These are phyloP conservation scores for Magnolia kwangsiensis DNA, from an alignment of 164 flowering plant species.

Conservation along the genomic window DNA sequence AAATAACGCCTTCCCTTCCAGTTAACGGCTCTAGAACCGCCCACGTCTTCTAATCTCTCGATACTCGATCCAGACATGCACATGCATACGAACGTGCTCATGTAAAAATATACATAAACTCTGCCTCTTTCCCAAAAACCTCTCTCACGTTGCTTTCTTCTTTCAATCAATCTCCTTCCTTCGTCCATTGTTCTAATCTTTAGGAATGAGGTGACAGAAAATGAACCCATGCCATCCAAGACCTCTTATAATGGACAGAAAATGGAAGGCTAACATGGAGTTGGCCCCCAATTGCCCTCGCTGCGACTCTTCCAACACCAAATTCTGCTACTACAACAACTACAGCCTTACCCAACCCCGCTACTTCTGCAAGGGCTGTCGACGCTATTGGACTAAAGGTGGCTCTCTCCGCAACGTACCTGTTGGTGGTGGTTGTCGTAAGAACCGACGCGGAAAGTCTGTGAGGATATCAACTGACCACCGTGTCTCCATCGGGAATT, in stretches of 20 bases:
- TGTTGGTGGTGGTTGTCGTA: slow-evolving; percentile 75
- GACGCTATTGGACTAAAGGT: slow-evolving; percentile 81
- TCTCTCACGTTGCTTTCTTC: background rate
- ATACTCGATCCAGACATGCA: background rate
- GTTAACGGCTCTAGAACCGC: slow-evolving; percentile 1
- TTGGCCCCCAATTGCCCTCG: slow-evolving; percentile 32
- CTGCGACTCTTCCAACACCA: slow-evolving; percentile 28
- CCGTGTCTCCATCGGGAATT: background rate
- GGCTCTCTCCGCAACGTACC: slow-evolving; percentile 75
- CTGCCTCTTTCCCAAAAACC: background rate
- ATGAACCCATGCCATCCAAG: slow-evolving; percentile 15
- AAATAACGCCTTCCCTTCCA: background rate
- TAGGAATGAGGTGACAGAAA: background rate
- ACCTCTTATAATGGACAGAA: slow-evolving; percentile 16
- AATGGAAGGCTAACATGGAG: slow-evolving; percentile 25
- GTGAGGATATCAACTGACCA: background rate
- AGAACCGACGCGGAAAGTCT: slow-evolving; percentile 40
- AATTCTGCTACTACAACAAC: slow-evolving; percentile 58
- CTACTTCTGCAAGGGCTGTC: slow-evolving; percentile 65
- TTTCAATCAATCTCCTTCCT: background rate
- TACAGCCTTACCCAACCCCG: slow-evolving; percentile 81
- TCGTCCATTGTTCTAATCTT: background rate
- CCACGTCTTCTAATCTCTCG: slow-evolving; percentile 2
- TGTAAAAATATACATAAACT: background rate
- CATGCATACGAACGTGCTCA: background rate